These are phyloP conservation scores for Teratosphaeria gauchensis DNA, from an alignment of 2,329 filamentous ascomycete genomes.

Conservation along the genomic window DNA sequence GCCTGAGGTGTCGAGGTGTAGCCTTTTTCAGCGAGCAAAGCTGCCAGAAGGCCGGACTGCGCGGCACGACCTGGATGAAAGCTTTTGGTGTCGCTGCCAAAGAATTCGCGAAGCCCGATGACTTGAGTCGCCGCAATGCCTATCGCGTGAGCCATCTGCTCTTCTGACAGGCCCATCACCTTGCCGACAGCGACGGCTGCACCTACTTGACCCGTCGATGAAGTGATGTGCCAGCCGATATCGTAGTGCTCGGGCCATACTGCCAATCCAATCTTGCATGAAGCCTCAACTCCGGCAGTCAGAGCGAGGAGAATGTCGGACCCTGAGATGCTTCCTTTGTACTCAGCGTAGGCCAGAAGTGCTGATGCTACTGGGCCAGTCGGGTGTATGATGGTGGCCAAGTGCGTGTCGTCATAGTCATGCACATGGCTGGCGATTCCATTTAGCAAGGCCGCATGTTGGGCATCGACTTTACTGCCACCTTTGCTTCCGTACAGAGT, in stretches of 20 bases:
- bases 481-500: conserved; percentile 28
- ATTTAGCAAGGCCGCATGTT: conserved; percentile 44
- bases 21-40: conserved; percentile 37
- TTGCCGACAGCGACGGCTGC: conserved; percentile 45
- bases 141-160: conserved; percentile 41
- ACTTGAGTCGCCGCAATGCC: conserved; percentile 46
- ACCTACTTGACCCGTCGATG: conserved; percentile 43
- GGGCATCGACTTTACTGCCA: conserved; percentile 33
- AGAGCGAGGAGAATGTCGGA: conserved; percentile 43
- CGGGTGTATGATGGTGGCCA: conserved; percentile 48
- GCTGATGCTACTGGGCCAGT: conserved; percentile 43
- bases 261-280: conserved; percentile 43
- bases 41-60: conserved; percentile 42
- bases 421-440: conserved; percentile 48
- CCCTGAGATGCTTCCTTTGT: conserved; percentile 31
- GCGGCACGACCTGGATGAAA: conserved; percentile 47
- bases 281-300: conserved; percentile 43
- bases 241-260: conserved; percentile 48
- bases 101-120: conserved; percentile 45
- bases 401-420: conserved; percentile 49
- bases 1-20: conserved; percentile 40
- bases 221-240: conserved; percentile 48
- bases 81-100: conserved; percentile 47
- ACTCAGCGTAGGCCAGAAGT: conserved; percentile 40
- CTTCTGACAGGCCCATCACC: conserved; percentile 32